Conservation (phyloP, 495 filamentous ascomycete species). For the Podospora tetraspora region DNA sequence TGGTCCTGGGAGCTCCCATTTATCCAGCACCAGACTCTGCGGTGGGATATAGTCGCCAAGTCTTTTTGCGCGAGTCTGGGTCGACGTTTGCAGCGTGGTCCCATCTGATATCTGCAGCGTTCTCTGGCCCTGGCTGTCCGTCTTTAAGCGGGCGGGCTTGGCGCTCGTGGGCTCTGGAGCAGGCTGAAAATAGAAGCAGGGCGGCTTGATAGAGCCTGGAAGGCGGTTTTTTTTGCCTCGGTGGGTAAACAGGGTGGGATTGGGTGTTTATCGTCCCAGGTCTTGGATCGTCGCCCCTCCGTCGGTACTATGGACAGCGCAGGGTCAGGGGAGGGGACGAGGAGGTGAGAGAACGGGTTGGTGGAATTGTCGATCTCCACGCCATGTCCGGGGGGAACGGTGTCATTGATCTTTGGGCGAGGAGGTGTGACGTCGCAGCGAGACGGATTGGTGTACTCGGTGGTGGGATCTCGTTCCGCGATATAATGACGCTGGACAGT, state of each 20-base stretch:
- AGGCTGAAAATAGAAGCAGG: background rate
- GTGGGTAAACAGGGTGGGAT: background rate
- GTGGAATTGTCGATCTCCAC: background rate
- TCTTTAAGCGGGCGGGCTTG: background rate
- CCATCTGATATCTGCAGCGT: background rate
- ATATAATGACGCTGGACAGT: background rate
- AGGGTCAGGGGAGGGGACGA: background rate
- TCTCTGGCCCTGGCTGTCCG: too few species aligned
- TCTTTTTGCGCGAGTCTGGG: background rate
- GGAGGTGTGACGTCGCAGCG: background rate
- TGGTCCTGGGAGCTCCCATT: background rate
- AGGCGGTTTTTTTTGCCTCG: background rate
- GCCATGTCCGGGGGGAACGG: background rate
- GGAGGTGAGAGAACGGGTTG: background rate
- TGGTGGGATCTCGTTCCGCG: background rate
- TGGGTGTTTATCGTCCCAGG: constrained; percentile 1
- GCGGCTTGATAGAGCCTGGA: background rate
- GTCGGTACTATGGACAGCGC: too few species aligned
- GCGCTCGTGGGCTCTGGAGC: background rate
- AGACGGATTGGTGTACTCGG: background rate
- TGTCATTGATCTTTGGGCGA: background rate
- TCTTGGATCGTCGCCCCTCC: constrained; percentile 5
- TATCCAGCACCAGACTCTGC: background rate
- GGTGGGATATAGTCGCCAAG: background rate
- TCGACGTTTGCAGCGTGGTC: background rate